Base-by-base conservation (phyloP, 2,329 filamentous ascomycete species). In the Colletotrichum filicis region DNA sequence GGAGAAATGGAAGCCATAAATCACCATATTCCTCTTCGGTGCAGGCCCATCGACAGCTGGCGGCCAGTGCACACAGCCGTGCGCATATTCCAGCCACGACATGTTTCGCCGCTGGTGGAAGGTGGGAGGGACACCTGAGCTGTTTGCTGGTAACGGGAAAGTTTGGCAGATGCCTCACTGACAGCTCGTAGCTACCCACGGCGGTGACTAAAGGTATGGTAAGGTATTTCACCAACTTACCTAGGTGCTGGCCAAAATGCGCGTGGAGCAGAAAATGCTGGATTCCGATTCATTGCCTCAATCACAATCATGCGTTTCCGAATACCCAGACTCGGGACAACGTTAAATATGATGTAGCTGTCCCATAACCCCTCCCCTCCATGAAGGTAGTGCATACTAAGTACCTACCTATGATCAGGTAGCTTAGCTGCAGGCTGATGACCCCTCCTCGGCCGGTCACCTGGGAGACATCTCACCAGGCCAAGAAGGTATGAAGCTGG, bases 1-100 rank as follows among this genome's bases (percentile, higher is more conserved):
- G 19, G 19, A 49, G 19, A 49, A 49, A 49, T 49, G 19, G 42
- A 49, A 22, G 42, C 42, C 42, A 22, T 49, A 49, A 49, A 49
- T 49, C 42, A 22, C 7, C 59, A 22, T 24, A 42, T 30, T 4
- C 28, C 28, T 35, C 46, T 55, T 61, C n/a, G 24, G 14, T 62
- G 52, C 35, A 57, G 12, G 42, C 26, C 56, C 28, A 56, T 6
- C 55, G 46, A 67, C 68, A 71, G 68, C 68, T 71, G 68, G 68
- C 63, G 68, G 9, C 46, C 63, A 67, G 63, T 67, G 68, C 63
- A 57, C 24, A 16, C 55, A 32, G 32, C 56, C 30, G 14, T 32
- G 46, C 55, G 53, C 42, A 14, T 11, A 62, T 63, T 64, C 55
- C 37, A 65, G 60, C 16, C 24, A 30, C 68, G 35, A 49, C 26